Evolutionary conservation across 176 grass and related monocot genomes (phyloP), one percentile per base, ranked within the genome.

Genomic region (Oryza australiensis): DNA sequence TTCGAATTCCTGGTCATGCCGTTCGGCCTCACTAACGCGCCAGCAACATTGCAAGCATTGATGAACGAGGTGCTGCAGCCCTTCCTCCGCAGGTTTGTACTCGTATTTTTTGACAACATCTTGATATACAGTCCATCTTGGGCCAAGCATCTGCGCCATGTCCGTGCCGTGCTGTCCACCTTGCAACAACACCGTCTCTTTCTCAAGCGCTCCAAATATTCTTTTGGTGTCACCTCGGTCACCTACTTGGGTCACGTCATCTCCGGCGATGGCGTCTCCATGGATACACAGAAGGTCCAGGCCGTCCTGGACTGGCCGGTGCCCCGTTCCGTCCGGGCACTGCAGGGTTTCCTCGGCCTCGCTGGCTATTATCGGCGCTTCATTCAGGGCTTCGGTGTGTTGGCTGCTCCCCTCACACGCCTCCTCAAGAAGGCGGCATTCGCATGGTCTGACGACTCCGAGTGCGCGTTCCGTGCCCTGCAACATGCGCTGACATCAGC

Each of bases 111-210:
- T 9, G 9, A 41, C 38, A 9, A 41, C 9, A 41, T 41, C 9
- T 11, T 41, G 9, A 11, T 41, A 0, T 41, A 9, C 38, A 41
- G 9, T 4, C 0, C 23, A 1, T n/a, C 62, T 0, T 78, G 75
- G 24, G 3, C 0, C 1, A 9, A 78, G 0, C 76, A 78, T 12
- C 4, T 77, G 0, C n/a, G n/a, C 0, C 74, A 77, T 26, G 12
- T 77, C 0, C 34, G 4, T 0, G 34, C 7, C 0, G 57, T 77
- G 0, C 3, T 77, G 2, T 0, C 12, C 0, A 3, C 9, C 0
- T 9, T 41, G 1, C 2, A 5, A 0, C 0, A 18, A 0, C 55
- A 77, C 9, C 33, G 5, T 0, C 14, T 77, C 1, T 14, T 37
- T 5, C 13, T 33, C 32, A 77, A 77, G 3, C n/a, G 6, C 1